phyloP scores from a whole-genome alignment of 495 filamentous ascomycete genomes.

The Clohesyomyces aquaticus region DNA sequence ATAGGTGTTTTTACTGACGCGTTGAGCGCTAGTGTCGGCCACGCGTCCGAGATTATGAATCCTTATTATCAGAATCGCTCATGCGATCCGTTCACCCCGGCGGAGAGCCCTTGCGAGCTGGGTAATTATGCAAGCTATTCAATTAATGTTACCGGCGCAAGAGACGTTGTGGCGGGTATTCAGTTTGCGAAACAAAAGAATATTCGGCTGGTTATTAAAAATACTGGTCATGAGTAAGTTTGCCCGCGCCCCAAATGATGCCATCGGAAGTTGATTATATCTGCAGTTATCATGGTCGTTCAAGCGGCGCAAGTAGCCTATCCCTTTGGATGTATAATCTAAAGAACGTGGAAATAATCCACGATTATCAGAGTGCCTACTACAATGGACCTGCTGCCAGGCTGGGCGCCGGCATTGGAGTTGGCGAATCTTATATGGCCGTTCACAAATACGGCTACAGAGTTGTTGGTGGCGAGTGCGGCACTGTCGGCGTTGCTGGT shows the following conservation, averaged over 20 bases:
- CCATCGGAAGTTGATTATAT: too few species aligned
- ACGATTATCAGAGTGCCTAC: neutral
- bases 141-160: neutral
- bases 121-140: neutral
- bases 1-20: too few species aligned
- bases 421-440: conserved; percentile 43
- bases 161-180: neutral
- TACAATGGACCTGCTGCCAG: neutral
- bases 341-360: neutral
- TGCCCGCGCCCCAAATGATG: too few species aligned
- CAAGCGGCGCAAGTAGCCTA: neutral
- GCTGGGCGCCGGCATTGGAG: neutral
- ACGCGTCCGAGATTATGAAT: neutral
- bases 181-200: conserved; percentile 48
- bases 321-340: neutral
- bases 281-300: too few species aligned
- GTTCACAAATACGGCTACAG: conserved; percentile 45
- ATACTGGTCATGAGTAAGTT: conserved; percentile 13
- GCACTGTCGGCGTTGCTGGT: conserved; percentile 48
- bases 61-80: neutral
- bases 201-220: conserved; percentile 10
- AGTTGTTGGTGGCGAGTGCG: conserved; percentile 52
- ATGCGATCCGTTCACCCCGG: neutral
- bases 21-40: too few species aligned
- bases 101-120: neutral